Base-by-base conservation (phyloP, 441 rosid genomes). In the Isatis lusitanica region DNA sequence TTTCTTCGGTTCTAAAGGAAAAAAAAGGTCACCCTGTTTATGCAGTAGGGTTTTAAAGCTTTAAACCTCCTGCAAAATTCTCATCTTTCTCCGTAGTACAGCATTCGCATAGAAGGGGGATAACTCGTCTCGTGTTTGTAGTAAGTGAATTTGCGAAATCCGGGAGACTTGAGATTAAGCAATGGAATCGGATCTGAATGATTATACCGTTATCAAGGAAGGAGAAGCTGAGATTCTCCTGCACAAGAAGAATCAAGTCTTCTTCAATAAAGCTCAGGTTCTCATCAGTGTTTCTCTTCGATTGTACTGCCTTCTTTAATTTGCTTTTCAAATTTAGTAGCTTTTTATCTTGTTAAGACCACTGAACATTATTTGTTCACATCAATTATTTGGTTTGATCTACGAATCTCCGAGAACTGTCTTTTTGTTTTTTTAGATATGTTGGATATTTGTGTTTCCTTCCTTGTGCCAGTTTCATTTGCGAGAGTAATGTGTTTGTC, bases 201-300 rank as follows among this genome's bases (percentile, higher is more conserved):
- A 89, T 66, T 93, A 74, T 59, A 83, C 89, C 10, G 77, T 93
- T 75, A 85, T 93, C 64, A 93, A 85, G 81, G 99, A 95, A 86
- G 99, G 99, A 35, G 97, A 91, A 70, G 98, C 97, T 30, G 97
- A 93, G 90, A 88, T 95, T 81, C 91, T 95, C 8, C 87, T 93
- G 91, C 98, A 88, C 78, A 84, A 88, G 57, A 90, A 90, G 77
- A 95, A 95, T 30, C 86, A 91, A 87, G 99, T 93, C 59, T 95
- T 95, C 74, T 95, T 81, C 85, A 95, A 95, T 85, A 91, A 90
- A 76, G 88, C 99, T 73, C 99, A 95, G 99, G 99, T 95, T 28
- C 43, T 26, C 1, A 8, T 52, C 28, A 52, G 3, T 50, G 55
- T 50, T 2, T 50, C 55, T 50, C 30, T 50, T 50, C 11, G 7